Conservation (phyloP, 2,329 filamentous ascomycete genomes). For the Aureobasidium musti region DNA sequence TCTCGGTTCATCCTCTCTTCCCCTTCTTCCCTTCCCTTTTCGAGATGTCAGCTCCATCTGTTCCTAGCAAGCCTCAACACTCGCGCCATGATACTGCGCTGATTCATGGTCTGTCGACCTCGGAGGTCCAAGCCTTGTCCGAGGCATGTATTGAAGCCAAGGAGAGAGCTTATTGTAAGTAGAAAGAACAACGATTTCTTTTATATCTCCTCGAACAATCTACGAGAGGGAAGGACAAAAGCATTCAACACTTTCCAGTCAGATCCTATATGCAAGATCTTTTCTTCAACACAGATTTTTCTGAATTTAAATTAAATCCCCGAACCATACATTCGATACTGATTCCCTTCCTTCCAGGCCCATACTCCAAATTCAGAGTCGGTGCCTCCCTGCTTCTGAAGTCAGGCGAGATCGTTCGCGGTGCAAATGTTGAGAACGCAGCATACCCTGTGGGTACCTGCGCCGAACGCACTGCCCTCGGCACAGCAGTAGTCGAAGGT, state of each 20-base stretch:
- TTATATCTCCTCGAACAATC: too few relatives aligned
- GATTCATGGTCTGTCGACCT: conserved; percentile 57
- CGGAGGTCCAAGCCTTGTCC: conserved; percentile 67
- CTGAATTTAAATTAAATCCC: too few relatives aligned
- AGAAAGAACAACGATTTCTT: neutral
- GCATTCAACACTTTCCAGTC: too few relatives aligned
- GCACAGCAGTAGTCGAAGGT: conserved; percentile 66
- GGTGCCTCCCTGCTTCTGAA: conserved; percentile 73
- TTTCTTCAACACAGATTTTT: too few relatives aligned
- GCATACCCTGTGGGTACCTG: conserved; percentile 93
- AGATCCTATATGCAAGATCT: too few relatives aligned
- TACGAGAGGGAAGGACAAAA: too few relatives aligned
- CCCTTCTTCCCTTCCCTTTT: neutral
- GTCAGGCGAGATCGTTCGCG: conserved; percentile 56
- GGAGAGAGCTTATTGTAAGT: conserved; percentile 73
- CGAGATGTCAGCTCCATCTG: conserved; percentile 21
- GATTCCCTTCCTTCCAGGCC: conserved; percentile 51
- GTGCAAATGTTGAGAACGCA: conserved; percentile 92
- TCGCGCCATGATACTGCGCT: conserved; percentile 45
- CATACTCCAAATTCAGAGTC: conserved; percentile 89
- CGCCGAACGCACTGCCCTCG: conserved; percentile 88
- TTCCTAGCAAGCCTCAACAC: conserved; percentile 41
- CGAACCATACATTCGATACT: too few relatives aligned
- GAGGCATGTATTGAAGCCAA: conserved; percentile 70
- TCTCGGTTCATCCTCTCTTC: neutral